Evolutionary conservation across 1,284 basidiomycete species (phyloP).

Genomic region (Ustilago bromivora): DNA sequence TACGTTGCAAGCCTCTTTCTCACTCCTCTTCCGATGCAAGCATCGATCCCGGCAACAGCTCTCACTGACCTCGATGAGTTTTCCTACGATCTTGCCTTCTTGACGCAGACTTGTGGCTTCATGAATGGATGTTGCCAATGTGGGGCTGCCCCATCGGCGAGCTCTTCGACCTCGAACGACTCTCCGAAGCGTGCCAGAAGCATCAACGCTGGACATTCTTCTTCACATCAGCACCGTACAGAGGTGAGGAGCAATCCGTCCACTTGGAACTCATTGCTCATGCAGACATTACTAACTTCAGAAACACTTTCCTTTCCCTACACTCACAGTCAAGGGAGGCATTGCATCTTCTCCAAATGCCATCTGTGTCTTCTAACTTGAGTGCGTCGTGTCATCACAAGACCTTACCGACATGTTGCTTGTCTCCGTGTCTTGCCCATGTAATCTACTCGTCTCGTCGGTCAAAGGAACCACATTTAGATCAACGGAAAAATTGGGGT

Average conservation of each 20-base stretch:
- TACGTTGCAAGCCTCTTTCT: constrained; percentile 4
- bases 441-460: neutral
- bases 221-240: constrained; percentile 44
- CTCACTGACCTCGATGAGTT: neutral
- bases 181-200: constrained; percentile 31
- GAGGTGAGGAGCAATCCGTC: constrained; percentile 22
- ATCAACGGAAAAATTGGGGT: neutral
- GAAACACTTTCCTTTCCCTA: neutral
- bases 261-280: too few species aligned
- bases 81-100: neutral
- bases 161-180: constrained; percentile 45
- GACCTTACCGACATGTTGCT: neutral
- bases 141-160: constrained; percentile 51
- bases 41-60: neutral
- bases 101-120: constrained; percentile 40
- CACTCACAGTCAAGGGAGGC: constrained; percentile 44
- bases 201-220: constrained; percentile 52
- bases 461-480: neutral
- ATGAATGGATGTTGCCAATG: constrained; percentile 50
- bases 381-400: neutral
- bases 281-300: neutral
- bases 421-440: neutral
- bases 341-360: constrained; percentile 47
- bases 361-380: constrained; percentile 43
- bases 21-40: neutral